Percentiles rank a stretch among this genome's conserved stretches.
phyloP scores from a whole-genome alignment of 192 early-diverging fungal genomes.

The Backusella morwellensis region DNA sequence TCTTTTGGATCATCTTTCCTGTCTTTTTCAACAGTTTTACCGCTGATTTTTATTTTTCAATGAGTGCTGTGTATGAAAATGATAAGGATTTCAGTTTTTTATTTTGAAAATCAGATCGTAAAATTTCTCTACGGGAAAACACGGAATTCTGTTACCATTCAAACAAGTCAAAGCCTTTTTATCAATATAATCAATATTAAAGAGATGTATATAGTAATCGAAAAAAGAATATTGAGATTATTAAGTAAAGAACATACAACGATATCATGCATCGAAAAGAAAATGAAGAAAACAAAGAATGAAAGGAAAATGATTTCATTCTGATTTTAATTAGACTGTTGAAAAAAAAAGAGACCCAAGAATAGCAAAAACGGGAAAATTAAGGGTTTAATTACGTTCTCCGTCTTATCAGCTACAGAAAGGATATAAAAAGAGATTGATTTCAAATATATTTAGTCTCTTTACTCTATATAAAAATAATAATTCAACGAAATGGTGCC shows the following conservation, averaged over 20 bases:
- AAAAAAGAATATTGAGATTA: not conserved
- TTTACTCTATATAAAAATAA: not conserved
- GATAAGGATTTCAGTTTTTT: not conserved
- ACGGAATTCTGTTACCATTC: not conserved
- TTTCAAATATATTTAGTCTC: not conserved
- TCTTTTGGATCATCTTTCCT: not conserved
- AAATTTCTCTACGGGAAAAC: not conserved
- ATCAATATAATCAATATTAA: not conserved
- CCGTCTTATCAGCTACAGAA: not conserved
- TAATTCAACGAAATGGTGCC: not conserved
- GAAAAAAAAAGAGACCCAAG: not conserved
- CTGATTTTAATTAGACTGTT: not conserved
- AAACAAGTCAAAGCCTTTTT: not conserved
- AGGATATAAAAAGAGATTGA: not conserved
- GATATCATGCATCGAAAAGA: not conserved
- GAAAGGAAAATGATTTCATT: not conserved
- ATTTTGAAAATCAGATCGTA: not conserved
- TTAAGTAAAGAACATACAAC: not conserved
- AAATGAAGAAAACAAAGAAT: not conserved
- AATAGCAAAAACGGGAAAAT: conserved; percentile 1
- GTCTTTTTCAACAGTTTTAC: not conserved
- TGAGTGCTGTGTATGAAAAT: not conserved
- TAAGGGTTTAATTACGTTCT: not conserved
- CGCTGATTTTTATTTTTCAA: not conserved
- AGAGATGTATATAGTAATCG: not conserved